Evolutionary conservation across 1,139 yeast genomes (phyloP).

Genomic region (Lodderomyces oxycetoniae): DNA sequence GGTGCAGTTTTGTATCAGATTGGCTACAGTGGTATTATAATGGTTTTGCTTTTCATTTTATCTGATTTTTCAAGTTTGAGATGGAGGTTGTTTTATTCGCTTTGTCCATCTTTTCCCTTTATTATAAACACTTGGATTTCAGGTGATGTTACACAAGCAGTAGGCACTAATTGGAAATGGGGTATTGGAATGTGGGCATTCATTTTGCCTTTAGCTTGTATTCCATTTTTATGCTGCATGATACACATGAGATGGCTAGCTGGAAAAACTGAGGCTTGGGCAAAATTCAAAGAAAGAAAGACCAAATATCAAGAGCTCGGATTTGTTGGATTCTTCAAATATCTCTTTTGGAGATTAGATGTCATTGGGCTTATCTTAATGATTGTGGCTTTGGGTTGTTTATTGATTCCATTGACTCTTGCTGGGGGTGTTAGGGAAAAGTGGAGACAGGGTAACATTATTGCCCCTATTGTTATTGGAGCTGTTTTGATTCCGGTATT

Average conservation of each 20-base stretch:
- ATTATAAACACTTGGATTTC: constrained; percentile 75
- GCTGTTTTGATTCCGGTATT: constrained; percentile 31
- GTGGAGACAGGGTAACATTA: constrained; percentile 29
- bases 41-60: constrained; percentile 51
- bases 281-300: constrained; percentile 19
- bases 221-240: constrained; percentile 30
- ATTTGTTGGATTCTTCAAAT: constrained; percentile 17
- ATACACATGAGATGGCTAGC: constrained; percentile 33
- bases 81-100: constrained; percentile 63
- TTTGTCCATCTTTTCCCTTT: constrained; percentile 64
- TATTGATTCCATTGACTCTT: constrained; percentile 36
- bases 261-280: constrained; percentile 34
- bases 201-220: constrained; percentile 33
- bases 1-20: constrained; percentile 68
- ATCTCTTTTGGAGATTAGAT: constrained; percentile 35
- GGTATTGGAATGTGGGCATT: constrained; percentile 41
- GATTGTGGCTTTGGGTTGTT: constrained; percentile 30
- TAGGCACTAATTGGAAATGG: constrained; percentile 44
- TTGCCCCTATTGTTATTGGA: constrained; percentile 38
- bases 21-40: constrained; percentile 63
- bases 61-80: constrained; percentile 65
- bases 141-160: constrained; percentile 47
- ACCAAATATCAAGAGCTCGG: constrained; percentile 25
- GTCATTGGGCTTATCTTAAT: constrained; percentile 30
- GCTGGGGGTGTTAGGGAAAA: constrained; percentile 29